A percentile compares a stretch with the other conserved stretches of the same genome.
These are phyloP conservation scores for Cenococcum geophilum DNA, from an alignment of 495 filamentous ascomycete genomes.

Conservation along the genomic window DNA sequence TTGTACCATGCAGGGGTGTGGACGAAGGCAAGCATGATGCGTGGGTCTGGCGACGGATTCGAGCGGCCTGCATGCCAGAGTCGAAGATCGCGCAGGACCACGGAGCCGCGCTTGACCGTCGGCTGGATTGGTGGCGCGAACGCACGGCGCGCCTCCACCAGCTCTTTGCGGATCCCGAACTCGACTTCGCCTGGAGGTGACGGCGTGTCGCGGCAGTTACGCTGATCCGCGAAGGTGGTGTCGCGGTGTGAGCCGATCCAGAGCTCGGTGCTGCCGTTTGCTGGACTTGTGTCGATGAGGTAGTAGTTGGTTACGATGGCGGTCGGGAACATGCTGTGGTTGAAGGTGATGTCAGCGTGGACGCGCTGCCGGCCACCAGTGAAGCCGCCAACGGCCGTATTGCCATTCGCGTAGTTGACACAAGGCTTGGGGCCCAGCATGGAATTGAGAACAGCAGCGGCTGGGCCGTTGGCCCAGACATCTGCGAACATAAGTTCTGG, in stretches of 20 bases:
- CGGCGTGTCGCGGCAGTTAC: background rate
- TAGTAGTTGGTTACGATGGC: background rate
- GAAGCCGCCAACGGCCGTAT: background rate
- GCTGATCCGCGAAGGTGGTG: background rate
- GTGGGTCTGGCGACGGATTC: background rate
- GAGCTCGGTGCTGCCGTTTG: conserved; percentile 1
- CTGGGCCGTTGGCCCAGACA: no score
- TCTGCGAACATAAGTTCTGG: background rate
- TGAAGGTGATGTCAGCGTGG: background rate
- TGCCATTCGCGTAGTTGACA: background rate
- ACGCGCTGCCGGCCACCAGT: background rate
- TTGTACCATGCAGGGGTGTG: no score
- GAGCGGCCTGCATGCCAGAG: conserved; percentile 2
- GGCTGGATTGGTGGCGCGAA: background rate
- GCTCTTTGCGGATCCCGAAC: background rate
- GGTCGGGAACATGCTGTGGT: background rate
- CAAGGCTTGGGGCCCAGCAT: background rate
- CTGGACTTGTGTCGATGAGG: background rate
- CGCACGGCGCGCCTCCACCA: background rate
- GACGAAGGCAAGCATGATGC: background rate
- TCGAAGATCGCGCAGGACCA: background rate
- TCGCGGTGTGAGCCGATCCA: background rate
- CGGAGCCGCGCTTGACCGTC: background rate
- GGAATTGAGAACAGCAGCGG: background rate
- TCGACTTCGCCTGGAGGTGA: background rate